Base-by-base conservation (phyloP, 1,139 yeast species). In the Lodderomyces metapsilosis region DNA sequence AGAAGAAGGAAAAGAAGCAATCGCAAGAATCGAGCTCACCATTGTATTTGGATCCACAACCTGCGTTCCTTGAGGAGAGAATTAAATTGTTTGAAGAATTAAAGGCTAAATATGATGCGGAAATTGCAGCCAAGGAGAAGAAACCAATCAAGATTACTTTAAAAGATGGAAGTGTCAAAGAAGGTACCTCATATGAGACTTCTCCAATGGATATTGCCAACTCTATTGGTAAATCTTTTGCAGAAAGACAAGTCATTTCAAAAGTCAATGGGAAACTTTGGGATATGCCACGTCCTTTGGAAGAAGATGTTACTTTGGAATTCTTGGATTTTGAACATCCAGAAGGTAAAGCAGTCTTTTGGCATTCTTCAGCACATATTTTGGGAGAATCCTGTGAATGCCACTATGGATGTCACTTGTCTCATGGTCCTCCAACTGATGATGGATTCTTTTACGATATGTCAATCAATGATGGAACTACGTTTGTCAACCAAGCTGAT, bases 301-400 rank as follows among this genome's bases (percentile, higher is more conserved):
- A 92, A 69, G 75, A 66, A 25, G 88, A 84, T 52, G 71, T 78
- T 39, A 63, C 67, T 36, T 72, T 94, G 52, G 94, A 88, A 62
- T 85, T 89, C 56, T 67, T 70, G 49, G 78, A 72, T 51, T 94
- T 94, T 44, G 77, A 71, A 18, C 71, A 68, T 50, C 88, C 88
- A 17, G 98, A 91, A 61, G 98, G 98, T 64, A 88, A 84, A 63
- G 82, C 82, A 52, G 98, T 92, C 37, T 94, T 94, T 70, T 94
- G 98, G 98, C 99, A 94, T 66, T 92, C 98, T 4, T 85, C 96
- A 53, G 99, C 99, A 43, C 99, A 94, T 68, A 92, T 94, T 47
- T 75, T 94, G 54, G 99, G 99, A 66, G 98, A 94, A 71, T 94
- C 98, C 40, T 85, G 96, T 71, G 99, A 94, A 71, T 86, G 96